A percentile compares a stretch with the other conserved stretches of the same genome.
phyloP scores from a whole-genome alignment of 371 early-diverging fungal genomes.

The Chytridium lagenaria region DNA sequence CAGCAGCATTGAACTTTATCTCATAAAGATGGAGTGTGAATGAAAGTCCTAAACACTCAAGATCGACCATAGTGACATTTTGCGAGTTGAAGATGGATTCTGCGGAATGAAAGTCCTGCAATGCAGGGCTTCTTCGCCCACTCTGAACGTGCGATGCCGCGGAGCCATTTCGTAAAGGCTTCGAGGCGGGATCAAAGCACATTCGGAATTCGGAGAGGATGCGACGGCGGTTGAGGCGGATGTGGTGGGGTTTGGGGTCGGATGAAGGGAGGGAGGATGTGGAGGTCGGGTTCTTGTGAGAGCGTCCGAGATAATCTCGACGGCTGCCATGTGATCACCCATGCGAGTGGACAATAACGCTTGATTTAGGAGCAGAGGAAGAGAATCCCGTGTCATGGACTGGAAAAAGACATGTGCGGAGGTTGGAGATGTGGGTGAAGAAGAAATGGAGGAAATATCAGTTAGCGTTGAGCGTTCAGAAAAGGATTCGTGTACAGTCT shows the following conservation, averaged over 20 bases:
- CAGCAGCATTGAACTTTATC: constrained; percentile 19
- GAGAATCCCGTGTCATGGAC: no score
- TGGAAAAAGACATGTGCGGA: no score
- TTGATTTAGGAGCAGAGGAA: no score
- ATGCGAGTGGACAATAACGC: neutral
- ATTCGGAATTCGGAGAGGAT: neutral
- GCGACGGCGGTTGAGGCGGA: neutral
- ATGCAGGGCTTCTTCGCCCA: constrained; percentile 10
- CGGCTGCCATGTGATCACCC: constrained; percentile 2
- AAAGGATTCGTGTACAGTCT: no score
- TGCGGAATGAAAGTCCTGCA: constrained; percentile 8
- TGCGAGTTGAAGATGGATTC: neutral
- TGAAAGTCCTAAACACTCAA: neutral
- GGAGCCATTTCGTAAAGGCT: constrained; percentile 7
- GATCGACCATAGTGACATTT: neutral
- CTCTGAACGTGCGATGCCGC: neutral
- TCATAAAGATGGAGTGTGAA: constrained; percentile 20
- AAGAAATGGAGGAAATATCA: no score
- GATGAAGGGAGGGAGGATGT: no score
- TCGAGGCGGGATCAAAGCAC: neutral
- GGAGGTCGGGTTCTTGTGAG: neutral
- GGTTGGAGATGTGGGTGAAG: no score
- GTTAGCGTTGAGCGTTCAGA: no score
- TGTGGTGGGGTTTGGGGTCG: no score
- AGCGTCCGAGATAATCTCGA: constrained; percentile 5